Evolutionary conservation across 805 yeast species (phyloP).

Genomic region (Candida germanica): DNA sequence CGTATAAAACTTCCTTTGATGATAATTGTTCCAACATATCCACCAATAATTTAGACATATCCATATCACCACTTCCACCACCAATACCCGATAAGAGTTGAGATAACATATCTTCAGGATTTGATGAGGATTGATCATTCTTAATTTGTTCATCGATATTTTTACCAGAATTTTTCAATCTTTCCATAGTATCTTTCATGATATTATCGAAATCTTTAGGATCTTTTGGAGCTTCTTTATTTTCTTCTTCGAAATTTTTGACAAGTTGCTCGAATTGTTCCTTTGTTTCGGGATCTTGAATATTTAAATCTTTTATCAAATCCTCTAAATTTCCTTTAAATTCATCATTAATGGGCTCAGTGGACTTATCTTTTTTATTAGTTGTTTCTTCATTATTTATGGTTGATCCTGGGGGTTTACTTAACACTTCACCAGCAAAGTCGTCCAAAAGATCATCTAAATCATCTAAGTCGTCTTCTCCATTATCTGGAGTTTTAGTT

Average conservation of each 20-base stretch:
- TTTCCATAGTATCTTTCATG: conserved; percentile 73
- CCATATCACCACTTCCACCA: conserved; percentile 45
- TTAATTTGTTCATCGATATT: conserved; percentile 60
- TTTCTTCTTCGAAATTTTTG: conserved; percentile 37
- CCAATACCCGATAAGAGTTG: conserved; percentile 55
- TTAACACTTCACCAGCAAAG: conserved; percentile 67
- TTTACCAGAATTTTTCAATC: conserved; percentile 75
- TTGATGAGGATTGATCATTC: conserved; percentile 38
- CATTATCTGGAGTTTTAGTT: conserved; percentile 3
- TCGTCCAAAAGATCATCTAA: conserved; percentile 85
- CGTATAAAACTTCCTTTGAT: conserved; percentile 81
- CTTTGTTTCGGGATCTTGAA: conserved; percentile 52
- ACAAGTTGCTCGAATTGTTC: conserved; percentile 49
- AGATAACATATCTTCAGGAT: conserved; percentile 54
- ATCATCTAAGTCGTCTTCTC: conserved; percentile 61
- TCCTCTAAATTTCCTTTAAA: conserved; percentile 36
- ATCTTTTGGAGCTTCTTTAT: conserved; percentile 28
- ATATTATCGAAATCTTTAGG: conserved; percentile 62
- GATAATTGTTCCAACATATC: conserved; percentile 81
- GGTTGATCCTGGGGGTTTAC: conserved; percentile 56
- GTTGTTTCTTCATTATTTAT: conserved; percentile 28
- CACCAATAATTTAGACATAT: conserved; percentile 58
- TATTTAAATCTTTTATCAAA: conserved; percentile 45
- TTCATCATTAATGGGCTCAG: conserved; percentile 31
- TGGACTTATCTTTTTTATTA: conserved; percentile 17